phyloP scores from a whole-genome alignment of 805 yeast species.

The Ogataea thermomethanolica region DNA sequence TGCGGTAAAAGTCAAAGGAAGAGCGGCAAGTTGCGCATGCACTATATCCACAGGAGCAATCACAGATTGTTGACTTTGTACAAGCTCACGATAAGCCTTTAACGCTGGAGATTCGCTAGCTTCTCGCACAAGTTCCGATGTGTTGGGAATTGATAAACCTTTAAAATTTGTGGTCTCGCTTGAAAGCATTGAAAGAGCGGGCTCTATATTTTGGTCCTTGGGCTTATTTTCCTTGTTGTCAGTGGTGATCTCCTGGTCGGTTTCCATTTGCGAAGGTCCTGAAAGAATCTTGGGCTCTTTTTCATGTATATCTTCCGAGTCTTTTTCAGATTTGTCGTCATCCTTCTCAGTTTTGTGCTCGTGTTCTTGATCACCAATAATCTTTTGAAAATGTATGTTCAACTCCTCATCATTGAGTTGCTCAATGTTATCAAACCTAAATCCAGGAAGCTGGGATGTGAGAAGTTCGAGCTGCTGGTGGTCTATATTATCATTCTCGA shows the following conservation, averaged over 20 bases:
- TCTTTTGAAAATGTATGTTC: slow-evolving; percentile 27
- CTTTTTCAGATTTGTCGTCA: neutral
- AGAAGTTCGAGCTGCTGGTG: slow-evolving; percentile 21
- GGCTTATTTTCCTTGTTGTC: slow-evolving; percentile 12
- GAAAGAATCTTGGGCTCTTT: neutral
- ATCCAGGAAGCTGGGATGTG: slow-evolving; percentile 24
- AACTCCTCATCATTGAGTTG: slow-evolving; percentile 29
- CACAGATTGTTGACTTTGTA: slow-evolving; percentile 19
- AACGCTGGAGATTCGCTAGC: slow-evolving; percentile 22
- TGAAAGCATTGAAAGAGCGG: slow-evolving; percentile 7
- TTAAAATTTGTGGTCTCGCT: slow-evolving; percentile 25
- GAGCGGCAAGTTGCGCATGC: slow-evolving; percentile 54
- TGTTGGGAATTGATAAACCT: slow-evolving; percentile 34
- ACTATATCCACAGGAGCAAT: slow-evolving; percentile 23
- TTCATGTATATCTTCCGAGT: slow-evolving; percentile 1
- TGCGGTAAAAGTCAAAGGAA: slow-evolving; percentile 57
- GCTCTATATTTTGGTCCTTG: slow-evolving; percentile 8
- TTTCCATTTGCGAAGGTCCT: slow-evolving; percentile 1
- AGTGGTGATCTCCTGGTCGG: neutral
- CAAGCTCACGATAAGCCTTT: slow-evolving; percentile 27
- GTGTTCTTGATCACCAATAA: slow-evolving; percentile 17
- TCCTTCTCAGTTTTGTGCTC: slow-evolving; percentile 4
- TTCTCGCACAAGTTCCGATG: slow-evolving; percentile 32
- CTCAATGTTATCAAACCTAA: slow-evolving; percentile 25
- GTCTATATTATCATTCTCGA: slow-evolving; percentile 10